Percentiles rank a stretch among this genome's conserved stretches.
Conservation (phyloP, 208 protist species). For the Acanthamoeba culbertsoni region DNA sequence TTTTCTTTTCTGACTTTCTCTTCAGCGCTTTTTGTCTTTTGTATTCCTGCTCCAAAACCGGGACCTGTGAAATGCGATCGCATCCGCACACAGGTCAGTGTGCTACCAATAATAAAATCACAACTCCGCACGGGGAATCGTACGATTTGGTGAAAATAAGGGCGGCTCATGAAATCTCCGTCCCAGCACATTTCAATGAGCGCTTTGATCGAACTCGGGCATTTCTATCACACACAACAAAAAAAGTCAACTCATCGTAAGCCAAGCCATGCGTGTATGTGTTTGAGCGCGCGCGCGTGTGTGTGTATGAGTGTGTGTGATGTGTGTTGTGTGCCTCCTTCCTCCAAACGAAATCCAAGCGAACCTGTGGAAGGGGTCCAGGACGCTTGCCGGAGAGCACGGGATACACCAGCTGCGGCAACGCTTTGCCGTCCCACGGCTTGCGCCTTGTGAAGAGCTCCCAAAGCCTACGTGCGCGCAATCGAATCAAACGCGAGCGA, state of each 20-base stretch:
- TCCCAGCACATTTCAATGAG: slow-evolving; percentile 1
- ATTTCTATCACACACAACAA: not conserved
- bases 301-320: no score
- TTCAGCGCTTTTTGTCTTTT: not conserved
- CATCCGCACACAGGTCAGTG: not conserved
- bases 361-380: not conserved
- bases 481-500: not conserved
- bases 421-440: not conserved
- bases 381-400: slow-evolving; percentile 11
- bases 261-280: no score
- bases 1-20: slow-evolving; percentile 4
- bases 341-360: not conserved
- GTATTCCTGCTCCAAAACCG: slow-evolving; percentile 8
- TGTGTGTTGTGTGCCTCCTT: no score
- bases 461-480: not conserved
- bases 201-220: not conserved
- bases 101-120: not conserved
- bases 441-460: not conserved
- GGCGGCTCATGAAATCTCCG: slow-evolving; percentile 5
- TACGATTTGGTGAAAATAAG: slow-evolving; percentile 32
- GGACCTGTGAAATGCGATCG: not conserved
- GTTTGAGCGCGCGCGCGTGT: no score
- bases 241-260: no score
- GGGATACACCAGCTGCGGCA: slow-evolving; percentile 1
- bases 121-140: not conserved